Evolutionary conservation across 2,329 filamentous ascomycete genomes (phyloP).

Genomic region (Simplicillium sp.): DNA sequence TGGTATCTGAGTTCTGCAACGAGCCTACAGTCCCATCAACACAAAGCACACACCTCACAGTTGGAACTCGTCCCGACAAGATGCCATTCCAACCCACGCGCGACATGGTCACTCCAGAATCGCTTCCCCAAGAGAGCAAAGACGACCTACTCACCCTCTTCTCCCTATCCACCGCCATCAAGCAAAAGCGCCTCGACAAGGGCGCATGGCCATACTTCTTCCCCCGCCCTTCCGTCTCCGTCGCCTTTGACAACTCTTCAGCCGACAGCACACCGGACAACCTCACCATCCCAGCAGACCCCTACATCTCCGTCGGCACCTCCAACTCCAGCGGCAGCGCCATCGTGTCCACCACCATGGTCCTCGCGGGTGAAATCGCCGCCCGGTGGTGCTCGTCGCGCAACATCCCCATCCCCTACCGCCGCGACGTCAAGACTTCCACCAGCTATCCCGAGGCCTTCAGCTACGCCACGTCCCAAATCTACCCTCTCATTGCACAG

Average conservation of each 20-base stretch:
- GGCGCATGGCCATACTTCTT: conserved; percentile 41
- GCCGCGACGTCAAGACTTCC: conserved; percentile 33
- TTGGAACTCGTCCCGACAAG: conserved; percentile 14
- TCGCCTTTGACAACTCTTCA: conserved; percentile 28
- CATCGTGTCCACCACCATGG: conserved; percentile 39
- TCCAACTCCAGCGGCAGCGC: conserved; percentile 20
- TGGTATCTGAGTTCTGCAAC: conserved; percentile 35
- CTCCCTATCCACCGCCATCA: conserved; percentile 36
- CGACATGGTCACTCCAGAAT: conserved; percentile 29
- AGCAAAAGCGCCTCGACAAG: conserved; percentile 28
- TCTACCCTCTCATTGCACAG: conserved; percentile 22
- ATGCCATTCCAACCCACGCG: conserved; percentile 20
- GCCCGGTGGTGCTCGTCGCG: conserved; percentile 51
- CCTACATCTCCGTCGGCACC: conserved; percentile 33
- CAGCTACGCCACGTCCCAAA: conserved; percentile 21
- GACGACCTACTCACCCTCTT: conserved; percentile 38
- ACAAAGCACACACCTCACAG: conserved; percentile 16
- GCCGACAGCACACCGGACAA: conserved; percentile 6
- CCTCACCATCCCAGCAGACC: conserved; percentile 31
- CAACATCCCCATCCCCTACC: conserved; percentile 50
- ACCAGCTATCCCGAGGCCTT: conserved; percentile 26
- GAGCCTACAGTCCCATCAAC: conserved; percentile 16
- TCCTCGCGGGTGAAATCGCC: conserved; percentile 51
- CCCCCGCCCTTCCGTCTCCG: conserved; percentile 30
- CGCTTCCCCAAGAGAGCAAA: conserved; percentile 32